Percentiles rank a stretch among this genome's conserved stretches.
These are phyloP conservation scores for Eutrema yunnanense DNA, from an alignment of 345 rosid species.

Conservation along the genomic window DNA sequence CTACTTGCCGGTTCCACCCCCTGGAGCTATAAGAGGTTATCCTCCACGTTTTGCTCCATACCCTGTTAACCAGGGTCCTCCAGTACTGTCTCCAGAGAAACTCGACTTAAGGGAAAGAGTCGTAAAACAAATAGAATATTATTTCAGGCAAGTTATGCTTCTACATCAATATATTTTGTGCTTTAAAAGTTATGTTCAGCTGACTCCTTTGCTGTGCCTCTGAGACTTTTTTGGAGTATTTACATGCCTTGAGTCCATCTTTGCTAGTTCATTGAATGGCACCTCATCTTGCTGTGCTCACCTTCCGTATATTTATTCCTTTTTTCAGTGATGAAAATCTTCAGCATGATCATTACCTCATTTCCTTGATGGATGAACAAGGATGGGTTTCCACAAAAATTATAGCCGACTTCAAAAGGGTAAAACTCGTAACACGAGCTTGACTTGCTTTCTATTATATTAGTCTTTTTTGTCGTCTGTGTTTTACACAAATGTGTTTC, in stretches of 20 bases:
- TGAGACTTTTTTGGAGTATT: background rate
- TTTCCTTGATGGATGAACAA: constrained; percentile 80
- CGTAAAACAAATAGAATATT: constrained; percentile 77
- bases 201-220: background rate
- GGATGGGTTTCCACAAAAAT: constrained; percentile 78
- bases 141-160: constrained; percentile 68
- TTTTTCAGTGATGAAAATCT: constrained; percentile 84
- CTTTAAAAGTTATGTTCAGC: background rate
- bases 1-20: constrained; percentile 59
- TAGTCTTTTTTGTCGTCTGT: background rate
- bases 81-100: constrained; percentile 41
- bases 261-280: background rate
- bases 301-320: background rate
- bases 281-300: background rate
- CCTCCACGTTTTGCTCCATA: constrained; percentile 55
- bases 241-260: background rate
- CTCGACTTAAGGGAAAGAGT: constrained; percentile 47
- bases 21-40: constrained; percentile 71
- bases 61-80: constrained; percentile 52
- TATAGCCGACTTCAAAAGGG: constrained; percentile 92
- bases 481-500: background rate
- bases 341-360: constrained; percentile 56
- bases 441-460: constrained; percentile 9
- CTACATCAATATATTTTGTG: background rate
- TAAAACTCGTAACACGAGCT: constrained; percentile 21